A percentile compares a stretch with the other conserved stretches of the same genome.
These are phyloP conservation scores for Agrocybe praecox DNA, from an alignment of 768 basidiomycete species.

Conservation along the genomic window DNA sequence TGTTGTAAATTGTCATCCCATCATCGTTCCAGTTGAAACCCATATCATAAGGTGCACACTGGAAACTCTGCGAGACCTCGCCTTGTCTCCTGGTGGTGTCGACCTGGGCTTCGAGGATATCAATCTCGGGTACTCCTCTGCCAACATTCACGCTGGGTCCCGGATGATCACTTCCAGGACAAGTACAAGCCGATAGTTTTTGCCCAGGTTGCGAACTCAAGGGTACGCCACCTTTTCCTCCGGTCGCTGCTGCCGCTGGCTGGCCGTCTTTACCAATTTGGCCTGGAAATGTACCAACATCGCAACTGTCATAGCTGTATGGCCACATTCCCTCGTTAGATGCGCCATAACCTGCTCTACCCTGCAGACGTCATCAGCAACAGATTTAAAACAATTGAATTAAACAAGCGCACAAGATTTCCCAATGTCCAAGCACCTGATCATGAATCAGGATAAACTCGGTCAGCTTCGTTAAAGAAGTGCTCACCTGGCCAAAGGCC, in stretches of 20 bases:
- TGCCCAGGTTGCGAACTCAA: constrained; percentile 88
- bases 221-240: constrained; percentile 46
- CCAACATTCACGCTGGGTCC: constrained; percentile 72
- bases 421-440: constrained; percentile 77
- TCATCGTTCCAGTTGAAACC: constrained; percentile 62
- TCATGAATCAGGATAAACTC: neutral
- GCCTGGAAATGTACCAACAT: constrained; percentile 83
- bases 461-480: neutral
- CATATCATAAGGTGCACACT: constrained; percentile 79
- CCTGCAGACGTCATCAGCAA: constrained; percentile 40
- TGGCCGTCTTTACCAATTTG: constrained; percentile 65
- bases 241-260: constrained; percentile 61
- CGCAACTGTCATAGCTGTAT: constrained; percentile 83
- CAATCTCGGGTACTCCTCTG: constrained; percentile 90
- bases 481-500: constrained; percentile 85
- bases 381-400: neutral
- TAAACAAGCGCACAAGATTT: constrained; percentile 50
- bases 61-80: constrained; percentile 80
- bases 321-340: constrained; percentile 90
- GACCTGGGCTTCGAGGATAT: constrained; percentile 86
- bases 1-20: constrained; percentile 55
- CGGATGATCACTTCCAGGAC: constrained; percentile 83
- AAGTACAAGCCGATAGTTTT: constrained; percentile 85
- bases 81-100: constrained; percentile 51
- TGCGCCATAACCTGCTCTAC: constrained; percentile 88